Evolutionary conservation across 441 rosid genomes (phyloP).

Genomic region (Erodium chrysanthum): DNA sequence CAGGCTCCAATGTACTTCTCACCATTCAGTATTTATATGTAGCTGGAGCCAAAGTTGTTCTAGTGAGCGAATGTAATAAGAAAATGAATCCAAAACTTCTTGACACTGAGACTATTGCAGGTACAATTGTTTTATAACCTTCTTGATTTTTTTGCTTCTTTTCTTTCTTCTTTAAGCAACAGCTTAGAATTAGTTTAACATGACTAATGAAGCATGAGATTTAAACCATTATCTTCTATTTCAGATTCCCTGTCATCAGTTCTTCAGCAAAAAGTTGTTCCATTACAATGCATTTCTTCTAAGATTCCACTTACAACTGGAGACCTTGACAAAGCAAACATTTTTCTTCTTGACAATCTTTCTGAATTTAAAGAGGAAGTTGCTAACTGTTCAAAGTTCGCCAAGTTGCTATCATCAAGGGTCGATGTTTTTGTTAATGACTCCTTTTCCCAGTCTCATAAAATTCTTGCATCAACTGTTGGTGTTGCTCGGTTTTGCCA

Average conservation of each 20-base stretch:
- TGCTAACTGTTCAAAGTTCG: conserved; percentile 43
- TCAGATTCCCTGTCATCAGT: conserved; percentile 43
- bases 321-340: conserved; percentile 26
- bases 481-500: conserved; percentile 44
- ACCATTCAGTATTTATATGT: conserved; percentile 40
- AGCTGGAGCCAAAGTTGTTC: conserved; percentile 47
- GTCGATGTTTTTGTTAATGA: conserved; percentile 68
- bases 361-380: conserved; percentile 47
- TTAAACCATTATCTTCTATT: conserved; percentile 17
- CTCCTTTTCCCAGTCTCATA: conserved; percentile 49
- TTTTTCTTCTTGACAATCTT: conserved; percentile 50
- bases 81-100: conserved; percentile 27
- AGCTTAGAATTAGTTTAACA: background rate
- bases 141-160: conserved; percentile 10
- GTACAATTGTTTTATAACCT: conserved; percentile 23
- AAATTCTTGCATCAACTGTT: conserved; percentile 61
- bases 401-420: conserved; percentile 39
- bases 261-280: conserved; percentile 38
- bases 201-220: background rate
- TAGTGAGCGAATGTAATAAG: conserved; percentile 42
- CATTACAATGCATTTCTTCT: conserved; percentile 24
- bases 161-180: background rate
- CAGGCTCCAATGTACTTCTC: conserved; percentile 30
- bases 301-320: conserved; percentile 24
- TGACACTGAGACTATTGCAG: conserved; percentile 35